Evolutionary conservation across 108 stramenopile species (phyloP).

Genomic region (Skeletonema grethae): DNA sequence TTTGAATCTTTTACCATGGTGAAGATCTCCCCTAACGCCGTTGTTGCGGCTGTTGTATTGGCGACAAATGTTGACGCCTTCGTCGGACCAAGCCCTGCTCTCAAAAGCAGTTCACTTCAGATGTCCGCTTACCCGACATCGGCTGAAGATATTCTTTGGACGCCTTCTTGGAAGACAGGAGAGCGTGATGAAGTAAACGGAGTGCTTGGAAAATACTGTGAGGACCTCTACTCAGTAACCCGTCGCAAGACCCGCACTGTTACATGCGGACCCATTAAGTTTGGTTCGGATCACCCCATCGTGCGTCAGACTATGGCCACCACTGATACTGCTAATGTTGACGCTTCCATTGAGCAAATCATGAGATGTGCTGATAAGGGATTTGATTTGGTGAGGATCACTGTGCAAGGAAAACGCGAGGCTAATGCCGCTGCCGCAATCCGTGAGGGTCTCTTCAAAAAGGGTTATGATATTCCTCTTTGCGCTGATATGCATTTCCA

Average conservation of each 20-base stretch:
- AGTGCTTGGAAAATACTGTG: conserved; percentile 82
- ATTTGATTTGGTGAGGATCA: conserved; percentile 94
- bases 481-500: conserved; percentile 99
- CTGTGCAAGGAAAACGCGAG: conserved; percentile 93
- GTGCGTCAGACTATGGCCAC: conserved; percentile 98
- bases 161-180: conserved; percentile 85
- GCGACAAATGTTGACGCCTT: conserved; percentile 49
- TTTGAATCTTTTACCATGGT: conserved; percentile 19
- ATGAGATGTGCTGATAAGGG: conserved; percentile 94
- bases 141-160: conserved; percentile 78
- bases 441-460: conserved; percentile 88
- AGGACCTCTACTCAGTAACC: conserved; percentile 66
- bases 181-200: conserved; percentile 77
- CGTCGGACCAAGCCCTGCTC: conserved; percentile 13
- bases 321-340: conserved; percentile 94
- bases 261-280: conserved; percentile 86
- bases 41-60: conserved; percentile 41
- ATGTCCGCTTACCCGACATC: conserved; percentile 44
- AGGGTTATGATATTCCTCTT: conserved; percentile 93
- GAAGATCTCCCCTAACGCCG: conserved; percentile 31
- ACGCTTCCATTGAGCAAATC: conserved; percentile 93
- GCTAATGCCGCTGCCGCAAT: conserved; percentile 86
- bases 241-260: conserved; percentile 88
- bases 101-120: not conserved
- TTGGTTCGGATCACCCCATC: conserved; percentile 96